phyloP scores from a whole-genome alignment of 495 filamentous ascomycete genomes.

The Annulohypoxylon stygium region DNA sequence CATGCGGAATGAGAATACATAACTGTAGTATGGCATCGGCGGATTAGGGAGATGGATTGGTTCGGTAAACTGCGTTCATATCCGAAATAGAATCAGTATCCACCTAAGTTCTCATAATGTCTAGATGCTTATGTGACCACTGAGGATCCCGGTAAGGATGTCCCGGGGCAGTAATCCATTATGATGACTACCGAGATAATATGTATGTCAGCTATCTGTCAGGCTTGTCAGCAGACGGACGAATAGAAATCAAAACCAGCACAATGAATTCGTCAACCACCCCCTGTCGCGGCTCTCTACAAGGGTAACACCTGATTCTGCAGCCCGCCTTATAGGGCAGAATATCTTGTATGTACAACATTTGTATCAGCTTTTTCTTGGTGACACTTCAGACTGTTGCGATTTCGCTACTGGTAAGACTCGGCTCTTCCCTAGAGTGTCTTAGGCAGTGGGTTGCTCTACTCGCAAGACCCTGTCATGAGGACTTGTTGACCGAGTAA shows the following conservation, averaged over 20 bases:
- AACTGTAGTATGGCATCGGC: not conserved
- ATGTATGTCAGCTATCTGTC: constrained; percentile 20
- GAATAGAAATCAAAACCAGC: constrained; percentile 31
- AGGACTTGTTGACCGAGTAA: constrained; percentile 32
- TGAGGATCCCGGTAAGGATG: constrained; percentile 6
- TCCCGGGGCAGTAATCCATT: constrained; percentile 7
- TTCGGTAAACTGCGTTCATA: constrained; percentile 25
- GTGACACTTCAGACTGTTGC: constrained; percentile 8
- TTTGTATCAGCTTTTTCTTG: not conserved
- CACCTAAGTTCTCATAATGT: constrained; percentile 2
- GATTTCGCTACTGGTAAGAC: constrained; percentile 25
- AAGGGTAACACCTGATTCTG: constrained; percentile 23
- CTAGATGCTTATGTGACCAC: constrained; percentile 25
- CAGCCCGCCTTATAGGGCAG: constrained; percentile 37
- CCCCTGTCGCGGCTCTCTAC: constrained; percentile 39
- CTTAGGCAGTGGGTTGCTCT: constrained; percentile 15
- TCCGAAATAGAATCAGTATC: constrained; percentile 21
- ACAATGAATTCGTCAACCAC: constrained; percentile 13
- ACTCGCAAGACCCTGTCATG: constrained; percentile 23
- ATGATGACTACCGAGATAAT: constrained; percentile 26
- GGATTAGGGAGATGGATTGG: constrained; percentile 8
- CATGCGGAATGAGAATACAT: constrained; percentile 22
- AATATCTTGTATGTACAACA: constrained; percentile 3
- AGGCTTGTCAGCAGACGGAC: constrained; percentile 9
- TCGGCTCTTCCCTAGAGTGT: constrained; percentile 11